phyloP scores from a whole-genome alignment of 192 early-diverging fungal species.

The Podila verticillata region DNA sequence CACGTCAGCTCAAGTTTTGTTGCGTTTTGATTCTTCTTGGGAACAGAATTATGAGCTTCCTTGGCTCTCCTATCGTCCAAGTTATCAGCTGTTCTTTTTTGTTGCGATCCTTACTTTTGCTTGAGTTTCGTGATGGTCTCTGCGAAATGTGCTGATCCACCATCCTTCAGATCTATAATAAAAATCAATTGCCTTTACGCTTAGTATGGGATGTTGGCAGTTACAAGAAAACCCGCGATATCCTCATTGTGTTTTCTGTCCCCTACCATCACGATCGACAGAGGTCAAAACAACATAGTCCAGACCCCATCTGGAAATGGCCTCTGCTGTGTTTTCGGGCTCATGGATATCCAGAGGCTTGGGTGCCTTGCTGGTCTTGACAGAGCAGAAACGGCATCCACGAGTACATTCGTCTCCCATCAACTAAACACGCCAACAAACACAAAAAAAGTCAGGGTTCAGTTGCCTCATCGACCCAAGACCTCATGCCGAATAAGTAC shows the following conservation, averaged over 20 bases:
- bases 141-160: conserved; percentile 94
- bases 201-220: not conserved
- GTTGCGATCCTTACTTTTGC: conserved; percentile 64
- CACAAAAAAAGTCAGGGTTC: not conserved
- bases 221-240: not conserved
- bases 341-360: conserved; percentile 87
- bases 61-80: not conserved
- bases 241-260: not conserved
- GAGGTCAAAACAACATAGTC: conserved; percentile 98
- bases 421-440: conserved; percentile 51
- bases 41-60: not conserved
- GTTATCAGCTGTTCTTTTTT: not conserved
- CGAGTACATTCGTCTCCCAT: conserved; percentile 99
- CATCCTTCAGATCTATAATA: conserved; percentile 81
- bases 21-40: no score
- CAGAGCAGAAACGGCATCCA: conserved; percentile 97
- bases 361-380: conserved; percentile 92
- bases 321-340: conserved; percentile 92
- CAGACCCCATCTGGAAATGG: conserved; percentile 93
- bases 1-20: not conserved
- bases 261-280: conserved; percentile 90
- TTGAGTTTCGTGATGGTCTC: conserved; percentile 91
- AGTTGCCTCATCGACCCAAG: no score
- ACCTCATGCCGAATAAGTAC: no score
- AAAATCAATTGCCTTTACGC: no score